Evolutionary conservation across 176 grass and related monocot species (phyloP), one percentile per base, ranked within the genome.

Genomic region (Neostapfia colusana): DNA sequence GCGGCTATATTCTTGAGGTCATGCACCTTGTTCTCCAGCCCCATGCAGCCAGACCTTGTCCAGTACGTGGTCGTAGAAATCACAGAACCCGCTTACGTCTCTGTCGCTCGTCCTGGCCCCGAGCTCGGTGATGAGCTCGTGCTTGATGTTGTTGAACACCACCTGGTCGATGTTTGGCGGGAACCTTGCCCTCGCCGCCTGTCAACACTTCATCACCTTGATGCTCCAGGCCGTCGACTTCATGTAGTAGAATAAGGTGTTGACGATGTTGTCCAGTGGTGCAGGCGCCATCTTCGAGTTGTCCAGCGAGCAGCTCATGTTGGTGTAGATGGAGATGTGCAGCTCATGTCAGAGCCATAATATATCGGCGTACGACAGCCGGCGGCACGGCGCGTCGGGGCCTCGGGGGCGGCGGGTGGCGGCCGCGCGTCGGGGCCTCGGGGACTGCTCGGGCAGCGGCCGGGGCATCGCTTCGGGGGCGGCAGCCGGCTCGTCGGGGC

Each of bases 181-280:
- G 42, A 79, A 88, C 21, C 78, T 15, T 6, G 16, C 14, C 72
- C 84, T 75, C 11, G 78, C 67, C 26, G 43, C 38, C 23, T 73
- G 77, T 87, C 87, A 93, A 3, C 83, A 69, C n/a, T 63, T 50
- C 34, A 78, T 65, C 38, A 77, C 66, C 24, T 69, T 61, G 7
- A 90, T 58, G 23, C 44, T 87, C 40, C 61, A 69, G 42, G 40
- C 41, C 34, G 66, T 82, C 10, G 84, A 70, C 69, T 73, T 86
- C 28, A 87, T 66, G 59, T 93, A 93, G 55, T 81, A 67, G 55
- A 93, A 67, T 24, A 85, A 79, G 0, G 82, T 84, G 58, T 90
- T 94, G 16, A 86, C 73, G 8, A 15, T 26, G 26, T 93, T 93
- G 18, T 48, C n/a, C 35, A 90, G 21, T 15, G 54, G 70, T 0